These are phyloP conservation scores for Lactarius hatsudake DNA, from an alignment of 768 basidiomycete genomes.

Conservation along the genomic window DNA sequence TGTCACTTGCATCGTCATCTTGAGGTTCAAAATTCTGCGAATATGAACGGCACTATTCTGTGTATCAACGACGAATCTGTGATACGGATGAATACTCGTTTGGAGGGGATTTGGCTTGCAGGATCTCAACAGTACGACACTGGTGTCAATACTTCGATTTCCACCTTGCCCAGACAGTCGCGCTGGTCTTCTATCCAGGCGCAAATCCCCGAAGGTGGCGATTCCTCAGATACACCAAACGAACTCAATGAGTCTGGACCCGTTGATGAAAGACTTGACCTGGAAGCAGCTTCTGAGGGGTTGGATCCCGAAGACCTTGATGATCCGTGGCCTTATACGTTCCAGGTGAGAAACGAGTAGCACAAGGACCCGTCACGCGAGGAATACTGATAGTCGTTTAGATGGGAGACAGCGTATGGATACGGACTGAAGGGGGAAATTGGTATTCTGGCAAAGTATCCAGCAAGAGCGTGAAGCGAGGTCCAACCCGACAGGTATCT, in stretches of 20 bases:
- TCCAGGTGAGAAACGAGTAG: constrained; percentile 13
- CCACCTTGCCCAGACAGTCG: neutral
- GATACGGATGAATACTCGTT: neutral
- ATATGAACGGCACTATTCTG: constrained; percentile 13
- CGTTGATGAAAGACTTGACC: constrained; percentile 1
- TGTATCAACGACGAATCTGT: constrained; percentile 12
- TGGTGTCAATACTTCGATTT: neutral
- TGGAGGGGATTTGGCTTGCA: neutral
- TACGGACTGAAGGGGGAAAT: constrained; percentile 24
- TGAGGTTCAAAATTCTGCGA: neutral
- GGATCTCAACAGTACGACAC: neutral
- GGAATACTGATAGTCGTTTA: constrained; percentile 11
- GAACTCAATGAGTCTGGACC: neutral
- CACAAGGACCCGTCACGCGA: neutral
- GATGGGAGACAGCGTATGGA: constrained; percentile 25
- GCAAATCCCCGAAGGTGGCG: neutral
- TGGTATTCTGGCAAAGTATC: constrained; percentile 26
- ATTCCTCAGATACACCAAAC: constrained; percentile 1
- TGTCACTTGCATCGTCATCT: neutral
- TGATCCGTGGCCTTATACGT: constrained; percentile 27
- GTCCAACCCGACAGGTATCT: constrained; percentile 24
- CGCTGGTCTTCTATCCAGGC: constrained; percentile 1
- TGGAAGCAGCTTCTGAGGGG: constrained; percentile 15
- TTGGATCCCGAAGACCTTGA: constrained; percentile 24
- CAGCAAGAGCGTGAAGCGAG: constrained; percentile 19